Evolutionary conservation across 345 rosid species (phyloP).

Genomic region (Streptanthus diversifolius): DNA sequence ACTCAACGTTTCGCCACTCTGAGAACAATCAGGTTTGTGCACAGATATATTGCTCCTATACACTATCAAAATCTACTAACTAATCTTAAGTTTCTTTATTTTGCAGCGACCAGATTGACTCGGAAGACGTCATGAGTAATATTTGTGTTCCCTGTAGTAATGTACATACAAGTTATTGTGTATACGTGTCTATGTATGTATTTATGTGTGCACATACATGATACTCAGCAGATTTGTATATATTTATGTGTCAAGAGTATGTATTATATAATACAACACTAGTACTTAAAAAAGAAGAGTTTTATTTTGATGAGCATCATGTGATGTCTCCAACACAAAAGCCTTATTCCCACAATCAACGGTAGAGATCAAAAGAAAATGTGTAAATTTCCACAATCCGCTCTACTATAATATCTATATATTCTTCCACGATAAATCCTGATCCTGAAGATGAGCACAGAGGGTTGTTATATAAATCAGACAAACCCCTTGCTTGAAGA

Average conservation of each 20-base stretch:
- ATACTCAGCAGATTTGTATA: background rate
- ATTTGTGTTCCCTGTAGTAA: background rate
- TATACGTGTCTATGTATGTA: background rate
- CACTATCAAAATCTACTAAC: background rate
- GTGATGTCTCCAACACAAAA: slow-evolving; percentile 36
- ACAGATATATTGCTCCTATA: background rate
- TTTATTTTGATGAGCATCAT: slow-evolving; percentile 20
- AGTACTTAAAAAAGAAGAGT: slow-evolving; percentile 1
- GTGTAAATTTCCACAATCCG: slow-evolving; percentile 6
- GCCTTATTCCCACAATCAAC: slow-evolving; percentile 33
- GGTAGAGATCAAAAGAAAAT: slow-evolving; percentile 26
- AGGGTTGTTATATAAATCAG: background rate
- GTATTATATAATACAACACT: slow-evolving; percentile 17
- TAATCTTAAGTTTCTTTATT: background rate
- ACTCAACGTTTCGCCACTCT: background rate
- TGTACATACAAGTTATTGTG: background rate
- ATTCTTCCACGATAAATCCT: slow-evolving; percentile 26
- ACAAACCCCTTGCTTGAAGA: background rate
- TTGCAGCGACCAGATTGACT: background rate
- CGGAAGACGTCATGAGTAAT: background rate
- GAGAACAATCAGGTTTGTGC: slow-evolving; percentile 41
- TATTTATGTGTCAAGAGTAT: background rate
- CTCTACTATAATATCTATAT: slow-evolving; percentile 14
- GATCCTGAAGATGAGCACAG: slow-evolving; percentile 7
- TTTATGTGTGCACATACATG: background rate